Evolutionary conservation across 306 rosid genomes (phyloP).

Genomic region (Gleditsia sinensis): DNA sequence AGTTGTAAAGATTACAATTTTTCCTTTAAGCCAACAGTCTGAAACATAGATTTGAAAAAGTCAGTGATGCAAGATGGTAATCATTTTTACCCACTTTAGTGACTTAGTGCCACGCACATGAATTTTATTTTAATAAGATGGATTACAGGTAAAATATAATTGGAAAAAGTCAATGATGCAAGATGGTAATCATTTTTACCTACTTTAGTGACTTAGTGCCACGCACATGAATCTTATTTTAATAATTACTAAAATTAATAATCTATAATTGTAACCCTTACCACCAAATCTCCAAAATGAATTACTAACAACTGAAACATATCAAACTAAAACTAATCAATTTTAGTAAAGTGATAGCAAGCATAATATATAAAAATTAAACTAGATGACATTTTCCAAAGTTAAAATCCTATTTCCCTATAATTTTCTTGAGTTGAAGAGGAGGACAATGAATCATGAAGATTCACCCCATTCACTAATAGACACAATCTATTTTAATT

Average conservation of each 20-base stretch:
- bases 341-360: no score
- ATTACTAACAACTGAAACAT: not conserved
- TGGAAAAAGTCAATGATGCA: slow-evolving; percentile 26
- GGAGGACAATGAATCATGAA: slow-evolving; percentile 9
- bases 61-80: slow-evolving; percentile 25
- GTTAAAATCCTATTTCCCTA: slow-evolving; percentile 4
- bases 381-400: not conserved
- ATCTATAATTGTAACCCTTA: not conserved
- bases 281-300: not conserved
- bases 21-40: slow-evolving; percentile 83
- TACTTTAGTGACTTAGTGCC: not conserved
- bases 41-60: slow-evolving; percentile 41
- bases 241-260: not conserved
- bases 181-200: slow-evolving; percentile 22
- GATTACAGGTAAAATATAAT: no score
- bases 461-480: not conserved
- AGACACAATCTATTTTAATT: slow-evolving; percentile 18
- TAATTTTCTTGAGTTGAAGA: slow-evolving; percentile 1
- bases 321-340: not conserved
- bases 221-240: slow-evolving; percentile 14
- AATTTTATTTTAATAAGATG: slow-evolving; percentile 18
- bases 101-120: slow-evolving; percentile 5
- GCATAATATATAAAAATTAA: not conserved
- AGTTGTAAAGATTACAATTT: not conserved
- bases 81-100: slow-evolving; percentile 1